Evolutionary conservation across 257 asterid genomes (phyloP), one percentile per base, ranked within the genome.

Genomic region (Solanum acaule): DNA sequence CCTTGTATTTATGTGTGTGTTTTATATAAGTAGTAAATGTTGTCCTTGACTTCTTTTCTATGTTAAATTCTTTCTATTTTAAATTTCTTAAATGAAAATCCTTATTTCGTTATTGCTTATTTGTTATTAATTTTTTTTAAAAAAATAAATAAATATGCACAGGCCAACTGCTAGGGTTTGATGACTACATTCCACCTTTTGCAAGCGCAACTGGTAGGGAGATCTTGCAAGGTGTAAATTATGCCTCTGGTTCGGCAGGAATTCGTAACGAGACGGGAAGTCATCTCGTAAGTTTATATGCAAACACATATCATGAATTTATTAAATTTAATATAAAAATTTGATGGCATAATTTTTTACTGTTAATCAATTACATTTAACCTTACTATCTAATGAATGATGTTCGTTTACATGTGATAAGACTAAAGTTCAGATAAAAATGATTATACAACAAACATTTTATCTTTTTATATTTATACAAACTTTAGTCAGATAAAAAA

Each of bases 161-260:
- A 63, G 71, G 71, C 1, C 1, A 63, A 63, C 10, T 84, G 0
- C 84, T 95, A 7, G 96, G 96, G 6, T 93, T 95, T 83, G 67
- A 10, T 2, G 4, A 20, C 4, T 78, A 90, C 13, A 86, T 92
- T 56, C 93, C 94, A 15, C 94, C 96, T 0, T 93, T 56, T 85
- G 96, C 86, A 35, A 83, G 72, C 0, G 87, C 95, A 33, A 81
- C 2, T 40, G 94, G 90, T 18, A 33, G 49, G 33, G 83, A 73
- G 1, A 16, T 91, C 76, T 71, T 89, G 5, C 94, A 11, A 71
- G 78, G 78, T 71, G 78, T 31, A 33, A 71, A 71, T 31, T 71
- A 71, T 71, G 78, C 78, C n/a, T 95, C 98, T 0, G 98, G 95
- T 6, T 91, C 44, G 5, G 91, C 93, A 4, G 98, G 98, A 86